Evolutionary conservation across 257 asterid genomes (phyloP).

Genomic region (Parsonsia alboflavescens): DNA sequence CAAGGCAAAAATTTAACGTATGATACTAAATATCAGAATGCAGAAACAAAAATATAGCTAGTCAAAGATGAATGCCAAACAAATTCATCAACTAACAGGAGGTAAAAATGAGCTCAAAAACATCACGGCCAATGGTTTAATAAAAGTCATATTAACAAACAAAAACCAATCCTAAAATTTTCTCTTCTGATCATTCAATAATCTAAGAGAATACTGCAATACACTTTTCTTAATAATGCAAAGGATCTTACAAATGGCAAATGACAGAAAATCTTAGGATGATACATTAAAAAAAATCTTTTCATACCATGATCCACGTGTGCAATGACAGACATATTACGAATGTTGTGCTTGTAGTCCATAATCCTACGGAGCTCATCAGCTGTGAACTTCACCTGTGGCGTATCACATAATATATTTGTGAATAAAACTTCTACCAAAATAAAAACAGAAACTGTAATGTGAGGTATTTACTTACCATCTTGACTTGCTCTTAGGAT

Average conservation of each 20-base stretch:
- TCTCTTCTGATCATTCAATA: neutral
- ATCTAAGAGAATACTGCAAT: neutral
- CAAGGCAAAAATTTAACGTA: neutral
- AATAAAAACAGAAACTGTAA: neutral
- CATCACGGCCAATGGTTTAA: neutral
- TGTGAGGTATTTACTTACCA: constrained; percentile 12
- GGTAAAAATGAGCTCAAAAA: neutral
- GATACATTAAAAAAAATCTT: neutral
- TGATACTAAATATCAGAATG: neutral
- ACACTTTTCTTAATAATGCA: neutral
- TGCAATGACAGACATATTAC: constrained; percentile 46
- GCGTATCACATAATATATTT: neutral
- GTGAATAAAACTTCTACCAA: neutral
- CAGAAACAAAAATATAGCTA: no score
- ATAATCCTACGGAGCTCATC: constrained; percentile 38
- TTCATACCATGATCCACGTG: constrained; percentile 43
- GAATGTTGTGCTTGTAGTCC: constrained; percentile 40
- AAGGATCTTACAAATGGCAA: no score
- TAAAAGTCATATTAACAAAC: neutral
- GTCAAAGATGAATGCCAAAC: neutral
- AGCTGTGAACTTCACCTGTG: constrained; percentile 47
- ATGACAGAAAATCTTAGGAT: no score
- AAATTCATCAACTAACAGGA: neutral
- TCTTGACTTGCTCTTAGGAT: constrained; percentile 14
- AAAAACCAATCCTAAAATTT: no score